These are phyloP conservation scores for Chaetomium cochliodes DNA, from an alignment of 495 filamentous ascomycete species.

Conservation along the genomic window DNA sequence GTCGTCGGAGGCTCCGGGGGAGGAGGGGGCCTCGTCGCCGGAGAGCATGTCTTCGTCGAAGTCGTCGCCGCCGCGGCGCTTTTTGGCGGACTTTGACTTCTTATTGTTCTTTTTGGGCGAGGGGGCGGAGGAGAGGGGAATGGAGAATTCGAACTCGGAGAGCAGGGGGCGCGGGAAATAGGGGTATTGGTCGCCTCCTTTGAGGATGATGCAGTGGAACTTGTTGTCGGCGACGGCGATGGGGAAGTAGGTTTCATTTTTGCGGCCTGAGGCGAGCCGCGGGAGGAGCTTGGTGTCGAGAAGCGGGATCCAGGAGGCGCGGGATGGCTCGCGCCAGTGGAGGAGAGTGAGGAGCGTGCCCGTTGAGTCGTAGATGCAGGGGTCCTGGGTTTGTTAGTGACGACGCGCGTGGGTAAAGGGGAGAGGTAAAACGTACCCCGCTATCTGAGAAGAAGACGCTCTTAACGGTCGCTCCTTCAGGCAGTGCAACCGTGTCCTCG, in stretches of 20 bases:
- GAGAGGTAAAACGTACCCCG: slow-evolving; percentile 56
- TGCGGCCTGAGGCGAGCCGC: slow-evolving; percentile 76
- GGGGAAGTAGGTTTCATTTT: slow-evolving; percentile 90
- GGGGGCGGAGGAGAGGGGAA: slow-evolving; percentile 65
- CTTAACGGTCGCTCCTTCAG: slow-evolving; percentile 65
- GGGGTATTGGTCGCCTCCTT: slow-evolving; percentile 87
- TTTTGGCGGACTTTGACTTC: slow-evolving; percentile 40
- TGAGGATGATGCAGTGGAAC: slow-evolving; percentile 98
- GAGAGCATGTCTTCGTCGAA: slow-evolving; percentile 36
- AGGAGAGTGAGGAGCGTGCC: slow-evolving; percentile 82
- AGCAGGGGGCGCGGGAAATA: slow-evolving; percentile 93
- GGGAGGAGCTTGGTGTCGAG: slow-evolving; percentile 83
- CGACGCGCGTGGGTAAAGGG: neutral
- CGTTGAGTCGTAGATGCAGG: slow-evolving; percentile 88
- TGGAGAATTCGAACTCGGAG: slow-evolving; percentile 87
- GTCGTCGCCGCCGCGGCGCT: slow-evolving; percentile 27
- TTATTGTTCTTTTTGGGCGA: slow-evolving; percentile 35
- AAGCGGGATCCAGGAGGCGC: slow-evolving; percentile 87
- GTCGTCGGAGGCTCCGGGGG: neutral
- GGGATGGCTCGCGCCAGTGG: slow-evolving; percentile 82
- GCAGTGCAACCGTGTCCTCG: slow-evolving; percentile 84
- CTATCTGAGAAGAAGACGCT: slow-evolving; percentile 89
- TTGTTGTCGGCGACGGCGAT: slow-evolving; percentile 88
- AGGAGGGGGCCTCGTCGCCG: slow-evolving; percentile 7
- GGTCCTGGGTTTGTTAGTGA: slow-evolving; percentile 58